These are phyloP conservation scores for Spiraea crenata DNA, from an alignment of 331 rosid genomes.

Conservation along the genomic window DNA sequence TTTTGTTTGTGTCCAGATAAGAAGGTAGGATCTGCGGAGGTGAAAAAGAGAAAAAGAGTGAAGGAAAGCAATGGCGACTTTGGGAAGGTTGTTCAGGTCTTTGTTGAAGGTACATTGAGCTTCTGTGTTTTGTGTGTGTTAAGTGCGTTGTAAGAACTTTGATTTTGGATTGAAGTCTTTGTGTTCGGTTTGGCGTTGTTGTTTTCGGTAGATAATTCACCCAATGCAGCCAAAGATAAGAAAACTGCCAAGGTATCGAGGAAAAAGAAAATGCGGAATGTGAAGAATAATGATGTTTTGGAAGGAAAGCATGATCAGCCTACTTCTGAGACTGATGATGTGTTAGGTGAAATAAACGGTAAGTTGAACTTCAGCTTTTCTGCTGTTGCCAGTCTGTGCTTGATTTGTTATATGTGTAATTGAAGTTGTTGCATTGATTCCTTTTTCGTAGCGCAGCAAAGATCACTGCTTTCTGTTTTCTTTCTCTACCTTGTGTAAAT, in stretches of 20 bases:
- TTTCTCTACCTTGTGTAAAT: background rate
- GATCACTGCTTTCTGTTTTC: background rate
- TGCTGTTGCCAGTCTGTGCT: background rate
- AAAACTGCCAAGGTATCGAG: background rate
- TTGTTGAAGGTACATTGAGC: slow-evolving; percentile 14
- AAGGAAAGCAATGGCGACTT: slow-evolving; percentile 15
- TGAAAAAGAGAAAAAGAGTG: slow-evolving; percentile 25
- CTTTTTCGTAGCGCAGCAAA: background rate
- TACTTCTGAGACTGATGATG: background rate
- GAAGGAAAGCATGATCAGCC: slow-evolving; percentile 8
- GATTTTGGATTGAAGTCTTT: background rate
- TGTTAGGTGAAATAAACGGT: slow-evolving; percentile 15
- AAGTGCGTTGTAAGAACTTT: background rate
- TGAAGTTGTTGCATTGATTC: background rate
- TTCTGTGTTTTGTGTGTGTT: background rate
- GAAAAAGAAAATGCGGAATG: slow-evolving; percentile 16
- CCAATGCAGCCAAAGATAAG: slow-evolving; percentile 8
- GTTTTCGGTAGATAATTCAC: slow-evolving; percentile 13
- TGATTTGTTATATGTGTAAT: background rate
- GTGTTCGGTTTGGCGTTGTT: background rate
- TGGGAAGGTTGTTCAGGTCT: slow-evolving; percentile 7
- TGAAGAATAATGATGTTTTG: background rate
- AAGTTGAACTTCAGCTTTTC: background rate
- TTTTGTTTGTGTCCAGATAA: slow-evolving; percentile 3
- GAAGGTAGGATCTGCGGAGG: background rate